Base-by-base conservation (phyloP, 345 rosid genomes). In the Brassica juncea region DNA sequence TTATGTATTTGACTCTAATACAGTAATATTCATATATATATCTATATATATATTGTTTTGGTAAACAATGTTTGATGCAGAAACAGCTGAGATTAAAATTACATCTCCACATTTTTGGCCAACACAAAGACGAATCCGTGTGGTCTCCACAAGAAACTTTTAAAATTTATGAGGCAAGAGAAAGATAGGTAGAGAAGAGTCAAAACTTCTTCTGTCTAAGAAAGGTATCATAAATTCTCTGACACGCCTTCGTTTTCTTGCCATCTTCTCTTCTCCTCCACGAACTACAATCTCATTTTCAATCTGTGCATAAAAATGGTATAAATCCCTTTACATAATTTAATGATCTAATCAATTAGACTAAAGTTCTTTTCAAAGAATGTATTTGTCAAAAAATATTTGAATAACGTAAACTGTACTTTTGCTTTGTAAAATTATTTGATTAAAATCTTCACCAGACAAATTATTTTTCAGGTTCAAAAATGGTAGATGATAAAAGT, bases 91-190 rank as follows among this genome's bases (percentile, higher is more conserved):
- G 57, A 52, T 52, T 52, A 52, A 52, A 19, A 52, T 52, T 52
- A 52, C 57, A 52, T 52, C 57, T n/a, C 15, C 57, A n/a, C 57
- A n/a, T 52, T 52, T 52, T 15, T n/a, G 49, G 49, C 57, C 57
- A n/a, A n/a, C 21, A n/a, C 16, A n/a, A 52, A 52, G 57, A n/a
- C 8, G 57, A 52, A n/a, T 52, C 57, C 57, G 57, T 52, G 57
- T 52, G 57, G 57, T 52, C 57, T 52, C 57, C 57, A 52, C 57
- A 52, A 52, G 57, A 52, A 52, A 52, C 57, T 52, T 52, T 52
- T 52, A 5, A 5, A 52, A 52, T 52, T 52, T 52, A 52, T n/a
- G 57, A 52, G 57, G 57, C 21, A 52, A 52, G 57, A n/a, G 57
- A 52, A n/a, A 52, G 57, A 52, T n/a, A 52, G 57, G 57, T 52